These are phyloP conservation scores for Xylaria bambusicola DNA, from an alignment of 495 filamentous ascomycete species.

Conservation along the genomic window DNA sequence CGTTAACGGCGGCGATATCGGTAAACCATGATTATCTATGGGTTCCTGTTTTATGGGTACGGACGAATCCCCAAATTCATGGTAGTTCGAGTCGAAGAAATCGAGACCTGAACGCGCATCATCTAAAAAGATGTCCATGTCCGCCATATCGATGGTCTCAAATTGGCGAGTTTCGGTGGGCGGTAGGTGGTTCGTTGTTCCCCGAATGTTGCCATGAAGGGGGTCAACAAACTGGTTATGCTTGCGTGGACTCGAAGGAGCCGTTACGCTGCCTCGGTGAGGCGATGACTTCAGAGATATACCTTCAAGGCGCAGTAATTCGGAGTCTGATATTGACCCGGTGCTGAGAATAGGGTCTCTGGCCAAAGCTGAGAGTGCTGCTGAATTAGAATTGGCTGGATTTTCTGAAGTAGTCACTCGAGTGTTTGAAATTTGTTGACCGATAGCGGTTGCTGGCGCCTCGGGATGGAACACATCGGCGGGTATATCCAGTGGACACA, in stretches of 20 bases:
- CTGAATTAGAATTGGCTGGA: slow-evolving; percentile 18
- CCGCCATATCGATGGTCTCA: background rate
- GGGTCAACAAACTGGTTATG: slow-evolving; percentile 26
- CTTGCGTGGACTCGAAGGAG: slow-evolving; percentile 30
- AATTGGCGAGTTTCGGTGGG: slow-evolving; percentile 12
- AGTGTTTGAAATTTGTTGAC: background rate
- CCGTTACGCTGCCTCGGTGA: slow-evolving; percentile 29
- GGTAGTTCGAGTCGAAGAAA: slow-evolving; percentile 18
- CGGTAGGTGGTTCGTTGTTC: slow-evolving; percentile 25
- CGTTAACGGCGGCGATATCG: slow-evolving; percentile 40
- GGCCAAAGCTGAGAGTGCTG: slow-evolving; percentile 17
- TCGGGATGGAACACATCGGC: background rate
- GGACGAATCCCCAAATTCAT: slow-evolving; percentile 21
- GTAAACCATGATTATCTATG: slow-evolving; percentile 16
- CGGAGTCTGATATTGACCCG: slow-evolving; percentile 50
- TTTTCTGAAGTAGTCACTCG: slow-evolving; percentile 5
- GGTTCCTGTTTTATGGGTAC: slow-evolving; percentile 20
- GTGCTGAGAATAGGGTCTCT: slow-evolving; percentile 29
- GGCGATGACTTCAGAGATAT: slow-evolving; percentile 41
- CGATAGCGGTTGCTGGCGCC: background rate
- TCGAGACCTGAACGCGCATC: slow-evolving; percentile 18
- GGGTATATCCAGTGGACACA: slow-evolving; percentile 22
- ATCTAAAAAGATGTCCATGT: slow-evolving; percentile 17
- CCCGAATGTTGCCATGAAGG: slow-evolving; percentile 26
- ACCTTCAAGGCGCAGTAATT: slow-evolving; percentile 48